phyloP scores from a whole-genome alignment of 768 basidiomycete genomes.

The Saitozyma sp. region DNA sequence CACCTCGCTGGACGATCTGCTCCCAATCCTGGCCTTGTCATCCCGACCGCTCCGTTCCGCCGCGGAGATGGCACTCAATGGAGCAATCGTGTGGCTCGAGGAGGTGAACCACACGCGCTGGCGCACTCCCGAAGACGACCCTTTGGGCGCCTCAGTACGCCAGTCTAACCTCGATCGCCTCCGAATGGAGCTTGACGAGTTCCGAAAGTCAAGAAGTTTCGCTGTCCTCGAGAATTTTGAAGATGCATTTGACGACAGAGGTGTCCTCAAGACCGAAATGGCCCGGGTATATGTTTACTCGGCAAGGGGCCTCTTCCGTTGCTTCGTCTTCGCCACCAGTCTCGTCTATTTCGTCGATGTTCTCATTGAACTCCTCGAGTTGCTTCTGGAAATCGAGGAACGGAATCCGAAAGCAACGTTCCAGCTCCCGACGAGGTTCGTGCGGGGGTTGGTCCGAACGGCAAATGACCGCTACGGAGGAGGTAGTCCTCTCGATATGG shows the following conservation, averaged over 20 bases:
- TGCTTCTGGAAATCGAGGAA: slow-evolving; percentile 53
- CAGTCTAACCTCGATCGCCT: slow-evolving; percentile 29
- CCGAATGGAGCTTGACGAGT: slow-evolving; percentile 10
- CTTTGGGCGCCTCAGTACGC: slow-evolving; percentile 19
- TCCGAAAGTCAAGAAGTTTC: slow-evolving; percentile 48
- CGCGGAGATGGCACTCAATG: slow-evolving; percentile 29
- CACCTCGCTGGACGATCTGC: no score
- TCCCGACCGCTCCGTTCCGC: slow-evolving; percentile 39
- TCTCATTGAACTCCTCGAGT: slow-evolving; percentile 53
- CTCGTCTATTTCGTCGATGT: slow-evolving; percentile 55
- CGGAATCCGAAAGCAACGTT: slow-evolving; percentile 55
- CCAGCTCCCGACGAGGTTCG: slow-evolving; percentile 60
- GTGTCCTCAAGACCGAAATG: slow-evolving; percentile 21
- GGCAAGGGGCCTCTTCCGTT: slow-evolving; percentile 56
- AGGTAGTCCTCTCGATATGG: background rate
- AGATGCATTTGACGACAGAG: slow-evolving; percentile 51
- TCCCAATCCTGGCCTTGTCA: no score
- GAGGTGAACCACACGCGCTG: slow-evolving; percentile 45
- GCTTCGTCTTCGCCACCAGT: slow-evolving; percentile 60
- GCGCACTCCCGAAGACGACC: slow-evolving; percentile 15
- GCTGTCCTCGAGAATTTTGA: slow-evolving; percentile 57
- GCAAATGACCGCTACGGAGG: slow-evolving; percentile 27
- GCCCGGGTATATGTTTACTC: slow-evolving; percentile 34
- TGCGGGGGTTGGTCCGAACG: slow-evolving; percentile 46
- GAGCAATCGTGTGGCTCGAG: slow-evolving; percentile 45